Evolutionary conservation across 257 asterid species (phyloP).

Genomic region (Solanum sparsipilum): DNA sequence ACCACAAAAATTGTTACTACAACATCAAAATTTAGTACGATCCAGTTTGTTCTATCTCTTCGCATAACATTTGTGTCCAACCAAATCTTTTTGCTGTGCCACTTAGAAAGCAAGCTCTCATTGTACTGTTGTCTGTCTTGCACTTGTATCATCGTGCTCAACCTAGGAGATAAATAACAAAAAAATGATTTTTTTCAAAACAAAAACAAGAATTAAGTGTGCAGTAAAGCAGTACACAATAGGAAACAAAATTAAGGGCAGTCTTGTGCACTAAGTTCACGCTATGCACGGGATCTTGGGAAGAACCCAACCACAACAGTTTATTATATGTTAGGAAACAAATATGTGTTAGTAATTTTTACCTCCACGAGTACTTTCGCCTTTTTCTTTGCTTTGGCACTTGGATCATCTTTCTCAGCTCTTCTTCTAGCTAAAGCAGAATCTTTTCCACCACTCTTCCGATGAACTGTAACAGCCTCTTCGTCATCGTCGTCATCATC

Average conservation of each 20-base stretch:
- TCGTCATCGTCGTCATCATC: conserved; percentile 19
- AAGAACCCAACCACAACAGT: neutral
- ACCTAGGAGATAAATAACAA: conserved; percentile 34
- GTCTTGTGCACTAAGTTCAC: neutral
- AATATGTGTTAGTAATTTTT: neutral
- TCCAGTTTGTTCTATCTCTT: neutral
- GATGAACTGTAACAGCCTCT: conserved; percentile 21
- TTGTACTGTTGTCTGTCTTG: conserved; percentile 39
- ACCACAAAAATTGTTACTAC: neutral
- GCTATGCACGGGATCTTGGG: neutral
- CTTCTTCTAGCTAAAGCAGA: conserved; percentile 28
- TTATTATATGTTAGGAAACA: neutral
- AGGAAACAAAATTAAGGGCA: neutral
- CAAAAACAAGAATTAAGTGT: neutral
- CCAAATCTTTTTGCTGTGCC: neutral
- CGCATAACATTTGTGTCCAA: neutral
- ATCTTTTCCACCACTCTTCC: conserved; percentile 30
- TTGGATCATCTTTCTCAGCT: conserved; percentile 35
- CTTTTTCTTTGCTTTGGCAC: conserved; percentile 54
- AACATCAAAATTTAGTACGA: neutral
- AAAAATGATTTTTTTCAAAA: neutral
- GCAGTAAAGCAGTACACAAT: neutral
- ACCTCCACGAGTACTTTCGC: conserved; percentile 73
- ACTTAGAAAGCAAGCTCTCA: conserved; percentile 4
- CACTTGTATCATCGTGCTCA: conserved; percentile 50